Base-by-base conservation (phyloP, 768 basidiomycete species). In the Tricholoma bakamatsutake region DNA sequence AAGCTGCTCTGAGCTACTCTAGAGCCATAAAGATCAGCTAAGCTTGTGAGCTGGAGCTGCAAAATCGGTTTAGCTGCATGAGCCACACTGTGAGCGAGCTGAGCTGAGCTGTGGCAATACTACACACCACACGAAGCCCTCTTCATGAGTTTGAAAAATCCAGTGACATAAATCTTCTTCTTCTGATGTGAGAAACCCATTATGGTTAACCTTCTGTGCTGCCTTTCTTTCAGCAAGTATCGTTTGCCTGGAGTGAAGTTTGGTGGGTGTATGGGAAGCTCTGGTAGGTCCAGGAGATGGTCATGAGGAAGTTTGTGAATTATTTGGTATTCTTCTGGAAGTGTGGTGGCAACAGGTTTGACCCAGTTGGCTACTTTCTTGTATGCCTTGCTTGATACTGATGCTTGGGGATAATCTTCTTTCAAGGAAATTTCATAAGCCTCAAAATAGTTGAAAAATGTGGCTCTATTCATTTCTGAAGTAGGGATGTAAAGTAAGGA, bases 161-260 rank as follows among this genome's bases (percentile, higher is more conserved):
- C 28, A 46, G 18, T 46, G 45, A 3, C 10, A 24, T 10, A 46
- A 46, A 12, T 46, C 21, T 18, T 28, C 21, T 21, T 46, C 45
- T 46, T 46, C 45, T 21, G 15, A 12, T 28, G 45, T 24, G 45
- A 46, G 45, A 5, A 46, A 46, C 1, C n/a, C n/a, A 13, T 21
- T 21, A 24, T 6, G 45, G 6, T 46, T 21, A 2, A 24, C 28
- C 15, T 46, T 46, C 1, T 46, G 21, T 7, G 28, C 28, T 9
- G 11, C 17, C 21, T 6, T 28, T 3, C 28, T 1, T 46, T 21
- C 45, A 1, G 45, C 18, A 4, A 8, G 45, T 18, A 46, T 11
- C 12, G 18, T 21, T 40, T 40, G 1, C 53, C 56, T 1, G 64
- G 61, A 7, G 12, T 13, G 52, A 66, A 63, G 15, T 39, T 42